Percentiles rank a stretch among this genome's conserved stretches.
Evolutionary conservation across 495 filamentous ascomycete genomes (phyloP).

Genomic region (Usnea hakonensis): DNA sequence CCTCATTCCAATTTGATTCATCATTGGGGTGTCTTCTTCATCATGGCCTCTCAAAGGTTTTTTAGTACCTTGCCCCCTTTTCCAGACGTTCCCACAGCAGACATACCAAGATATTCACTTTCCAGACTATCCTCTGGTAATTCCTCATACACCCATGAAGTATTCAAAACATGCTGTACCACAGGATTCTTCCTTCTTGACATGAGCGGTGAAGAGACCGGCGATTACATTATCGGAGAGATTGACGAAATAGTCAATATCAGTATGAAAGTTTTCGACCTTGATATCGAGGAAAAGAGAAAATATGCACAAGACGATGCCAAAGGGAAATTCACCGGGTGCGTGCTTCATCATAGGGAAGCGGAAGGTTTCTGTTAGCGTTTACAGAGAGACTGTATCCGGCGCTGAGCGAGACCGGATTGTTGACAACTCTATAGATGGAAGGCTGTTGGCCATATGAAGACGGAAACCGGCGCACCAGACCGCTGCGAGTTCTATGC

Average conservation of each 20-base stretch:
- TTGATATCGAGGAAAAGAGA: background rate
- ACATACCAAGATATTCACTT: constrained; percentile 28
- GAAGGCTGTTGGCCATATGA: constrained; percentile 17
- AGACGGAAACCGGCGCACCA: constrained; percentile 18
- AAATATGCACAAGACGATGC: background rate
- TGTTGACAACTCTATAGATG: constrained; percentile 9
- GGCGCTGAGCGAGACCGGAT: background rate
- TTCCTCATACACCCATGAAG: constrained; percentile 34
- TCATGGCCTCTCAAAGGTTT: background rate
- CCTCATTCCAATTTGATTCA: background rate
- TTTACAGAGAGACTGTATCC: background rate
- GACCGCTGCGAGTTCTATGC: constrained; percentile 23
- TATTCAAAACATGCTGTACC: constrained; percentile 30
- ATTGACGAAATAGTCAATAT: background rate
- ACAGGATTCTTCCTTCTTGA: constrained; percentile 21
- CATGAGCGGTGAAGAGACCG: constrained; percentile 11
- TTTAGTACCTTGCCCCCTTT: background rate
- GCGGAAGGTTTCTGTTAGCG: background rate
- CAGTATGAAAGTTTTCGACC: background rate
- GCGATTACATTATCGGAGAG: constrained; percentile 13
- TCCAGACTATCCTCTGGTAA: constrained; percentile 39
- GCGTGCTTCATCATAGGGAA: background rate
- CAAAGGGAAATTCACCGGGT: background rate
- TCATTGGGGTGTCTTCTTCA: background rate
- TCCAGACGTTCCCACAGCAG: background rate